Evolutionary conservation across 495 filamentous ascomycete genomes (phyloP).

Genomic region (Xylaria castorea): DNA sequence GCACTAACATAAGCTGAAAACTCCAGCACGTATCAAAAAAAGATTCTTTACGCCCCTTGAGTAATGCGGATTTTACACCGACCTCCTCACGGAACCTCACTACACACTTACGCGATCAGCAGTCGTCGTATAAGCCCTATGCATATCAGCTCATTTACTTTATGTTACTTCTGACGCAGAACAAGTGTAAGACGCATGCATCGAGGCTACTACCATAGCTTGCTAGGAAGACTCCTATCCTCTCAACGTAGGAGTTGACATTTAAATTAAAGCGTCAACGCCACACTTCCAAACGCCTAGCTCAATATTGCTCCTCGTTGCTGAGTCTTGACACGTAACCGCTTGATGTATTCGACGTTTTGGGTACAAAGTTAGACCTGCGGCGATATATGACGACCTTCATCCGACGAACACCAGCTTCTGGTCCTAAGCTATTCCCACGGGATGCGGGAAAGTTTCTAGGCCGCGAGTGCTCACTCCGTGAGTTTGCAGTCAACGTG

Average conservation of each 20-base stretch:
- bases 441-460: not conserved
- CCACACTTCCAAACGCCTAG: not conserved
- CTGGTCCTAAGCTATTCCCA: not conserved
- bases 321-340: not conserved
- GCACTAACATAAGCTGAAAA: not conserved
- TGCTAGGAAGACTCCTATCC: not conserved
- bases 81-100: not conserved
- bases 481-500: not conserved
- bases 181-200: not conserved
- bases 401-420: not conserved
- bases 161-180: not conserved
- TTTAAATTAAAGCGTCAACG: not conserved
- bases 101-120: not conserved
- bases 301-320: not conserved
- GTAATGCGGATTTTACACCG: not conserved
- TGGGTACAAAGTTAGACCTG: not conserved
- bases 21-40: not conserved
- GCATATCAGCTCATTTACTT: not conserved
- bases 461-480: not conserved
- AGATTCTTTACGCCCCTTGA: not conserved
- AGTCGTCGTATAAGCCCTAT: not conserved
- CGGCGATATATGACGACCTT: not conserved
- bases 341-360: not conserved
- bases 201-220: not conserved
- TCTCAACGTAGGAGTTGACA: not conserved